Conservation (phyloP, 2,329 filamentous ascomycete species). For the Microsporum audouinii region DNA sequence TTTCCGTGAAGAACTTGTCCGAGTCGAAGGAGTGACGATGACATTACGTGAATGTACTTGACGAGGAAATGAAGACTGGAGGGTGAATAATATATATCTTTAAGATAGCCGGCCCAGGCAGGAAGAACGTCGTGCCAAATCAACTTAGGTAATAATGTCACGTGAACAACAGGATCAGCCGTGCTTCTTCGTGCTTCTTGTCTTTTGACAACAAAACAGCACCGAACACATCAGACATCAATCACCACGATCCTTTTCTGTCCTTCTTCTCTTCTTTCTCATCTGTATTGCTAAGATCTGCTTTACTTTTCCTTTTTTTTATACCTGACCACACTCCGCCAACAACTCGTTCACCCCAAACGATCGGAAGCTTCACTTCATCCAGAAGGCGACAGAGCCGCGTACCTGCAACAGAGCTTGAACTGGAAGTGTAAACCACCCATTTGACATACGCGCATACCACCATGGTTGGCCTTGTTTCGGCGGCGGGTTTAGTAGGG, state of each 20-base stretch:
- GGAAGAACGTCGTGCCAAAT: neutral
- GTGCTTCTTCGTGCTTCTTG: neutral
- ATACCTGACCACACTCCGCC: neutral
- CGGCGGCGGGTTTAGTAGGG: slow-evolving; percentile 85
- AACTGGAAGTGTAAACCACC: neutral
- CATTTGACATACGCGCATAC: neutral
- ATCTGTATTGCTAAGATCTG: slow-evolving; percentile 1
- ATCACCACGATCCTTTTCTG: neutral
- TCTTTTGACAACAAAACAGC: neutral
- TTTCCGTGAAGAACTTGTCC: too few species aligned
- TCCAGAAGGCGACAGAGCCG: neutral
- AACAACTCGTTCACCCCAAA: neutral
- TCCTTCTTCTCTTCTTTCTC: neutral
- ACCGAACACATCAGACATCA: neutral
- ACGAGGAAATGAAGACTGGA: too few species aligned
- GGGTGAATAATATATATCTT: too few species aligned
- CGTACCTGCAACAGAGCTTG: neutral
- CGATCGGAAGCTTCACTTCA: neutral
- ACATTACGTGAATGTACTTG: too few species aligned
- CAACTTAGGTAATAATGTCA: neutral
- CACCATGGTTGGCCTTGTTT: slow-evolving; percentile 83
- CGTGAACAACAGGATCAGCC: neutral
- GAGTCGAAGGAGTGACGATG: too few species aligned
- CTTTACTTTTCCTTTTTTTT: neutral
- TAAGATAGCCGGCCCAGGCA: too few species aligned